Evolutionary conservation across 2,329 filamentous ascomycete genomes (phyloP).

Genomic region (Aureobasidium sp.): DNA sequence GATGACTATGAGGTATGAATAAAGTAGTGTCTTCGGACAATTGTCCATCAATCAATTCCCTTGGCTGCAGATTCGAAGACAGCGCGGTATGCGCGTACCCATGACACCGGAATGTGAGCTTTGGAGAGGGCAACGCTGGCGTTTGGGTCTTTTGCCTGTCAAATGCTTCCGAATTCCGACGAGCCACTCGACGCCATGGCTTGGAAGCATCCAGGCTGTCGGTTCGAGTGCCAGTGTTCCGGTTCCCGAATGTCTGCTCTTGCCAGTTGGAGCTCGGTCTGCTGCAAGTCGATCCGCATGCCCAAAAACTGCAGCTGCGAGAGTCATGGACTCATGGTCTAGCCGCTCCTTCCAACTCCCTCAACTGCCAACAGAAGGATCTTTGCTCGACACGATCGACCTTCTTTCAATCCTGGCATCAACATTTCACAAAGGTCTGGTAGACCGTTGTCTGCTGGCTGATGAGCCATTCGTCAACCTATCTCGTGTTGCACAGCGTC

Average conservation of each 20-base stretch:
- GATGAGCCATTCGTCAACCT: neutral
- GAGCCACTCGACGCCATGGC: neutral
- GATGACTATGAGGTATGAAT: neutral
- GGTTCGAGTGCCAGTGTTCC: neutral
- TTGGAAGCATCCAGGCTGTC: conserved; percentile 1
- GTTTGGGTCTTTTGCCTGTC: conserved; percentile 1
- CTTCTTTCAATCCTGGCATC: neutral
- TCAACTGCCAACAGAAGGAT: neutral
- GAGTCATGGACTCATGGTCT: neutral
- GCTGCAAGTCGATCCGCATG: neutral
- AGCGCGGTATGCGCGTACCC: neutral
- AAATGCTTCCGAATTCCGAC: neutral
- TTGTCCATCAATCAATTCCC: neutral
- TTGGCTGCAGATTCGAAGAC: neutral
- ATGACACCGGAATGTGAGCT: neutral
- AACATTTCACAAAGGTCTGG: neutral
- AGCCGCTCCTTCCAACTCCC: neutral
- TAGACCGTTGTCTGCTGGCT: neutral
- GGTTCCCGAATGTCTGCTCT: neutral
- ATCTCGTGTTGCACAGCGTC: neutral
- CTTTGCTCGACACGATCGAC: neutral
- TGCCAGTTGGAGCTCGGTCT: neutral
- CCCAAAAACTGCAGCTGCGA: neutral
- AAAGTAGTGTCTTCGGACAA: neutral
- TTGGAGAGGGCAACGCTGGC: neutral